Conservation (phyloP, 345 rosid genomes). For the Dipteronia dyeriana region DNA sequence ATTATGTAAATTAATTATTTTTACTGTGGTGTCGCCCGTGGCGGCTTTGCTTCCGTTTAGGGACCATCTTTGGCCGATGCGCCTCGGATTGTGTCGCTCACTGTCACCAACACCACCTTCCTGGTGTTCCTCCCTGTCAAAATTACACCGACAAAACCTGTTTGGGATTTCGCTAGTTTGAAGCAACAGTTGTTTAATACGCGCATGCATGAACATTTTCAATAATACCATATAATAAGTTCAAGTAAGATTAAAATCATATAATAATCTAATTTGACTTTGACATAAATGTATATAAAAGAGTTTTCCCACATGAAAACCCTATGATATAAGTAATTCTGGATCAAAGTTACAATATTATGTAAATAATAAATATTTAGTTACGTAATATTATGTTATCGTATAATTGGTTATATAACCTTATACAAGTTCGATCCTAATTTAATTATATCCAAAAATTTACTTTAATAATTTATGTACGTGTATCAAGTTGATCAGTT, state of each 20-base stretch:
- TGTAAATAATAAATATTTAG: too few species aligned
- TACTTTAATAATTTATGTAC: too few species aligned
- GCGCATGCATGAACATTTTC: neutral
- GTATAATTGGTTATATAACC: too few species aligned
- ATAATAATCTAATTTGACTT: neutral
- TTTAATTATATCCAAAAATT: too few species aligned
- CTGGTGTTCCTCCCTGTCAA: slow-evolving; percentile 19
- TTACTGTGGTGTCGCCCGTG: slow-evolving; percentile 8
- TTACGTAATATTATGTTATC: too few species aligned
- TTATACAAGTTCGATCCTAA: too few species aligned
- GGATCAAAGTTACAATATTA: too few species aligned
- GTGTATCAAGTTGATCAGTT: neutral
- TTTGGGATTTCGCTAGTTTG: slow-evolving; percentile 24
- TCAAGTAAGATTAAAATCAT: slow-evolving; percentile 11
- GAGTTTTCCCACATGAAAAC: too few species aligned
- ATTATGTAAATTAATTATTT: neutral
- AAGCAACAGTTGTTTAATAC: slow-evolving; percentile 23
- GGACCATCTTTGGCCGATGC: slow-evolving; percentile 28
- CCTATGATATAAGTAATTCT: too few species aligned
- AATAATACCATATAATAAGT: slow-evolving; percentile 4
- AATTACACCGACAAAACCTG: slow-evolving; percentile 22
- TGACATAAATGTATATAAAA: neutral
- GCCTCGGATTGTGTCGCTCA: slow-evolving; percentile 28
- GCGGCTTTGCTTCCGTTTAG: slow-evolving; percentile 7
- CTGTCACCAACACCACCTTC: neutral